Evolutionary conservation across 495 filamentous ascomycete genomes (phyloP).

Genomic region (Zalerion maritima): DNA sequence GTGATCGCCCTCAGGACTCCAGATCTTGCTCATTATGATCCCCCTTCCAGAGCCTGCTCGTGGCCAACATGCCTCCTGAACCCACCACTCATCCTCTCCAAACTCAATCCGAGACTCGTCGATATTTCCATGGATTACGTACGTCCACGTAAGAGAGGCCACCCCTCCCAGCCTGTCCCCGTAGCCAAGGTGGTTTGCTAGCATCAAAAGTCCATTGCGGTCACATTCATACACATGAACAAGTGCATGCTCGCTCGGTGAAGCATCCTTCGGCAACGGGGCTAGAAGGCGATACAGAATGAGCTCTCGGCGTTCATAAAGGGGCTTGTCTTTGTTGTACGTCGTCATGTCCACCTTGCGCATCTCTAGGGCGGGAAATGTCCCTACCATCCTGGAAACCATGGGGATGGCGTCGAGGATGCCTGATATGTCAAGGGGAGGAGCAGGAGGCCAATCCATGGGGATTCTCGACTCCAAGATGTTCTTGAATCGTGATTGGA

Average conservation of each 20-base stretch:
- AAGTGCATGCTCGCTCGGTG: conserved; percentile 49
- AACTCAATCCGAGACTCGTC: conserved; percentile 25
- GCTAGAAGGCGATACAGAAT: conserved; percentile 41
- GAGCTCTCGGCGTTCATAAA: conserved; percentile 44
- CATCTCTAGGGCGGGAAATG: conserved; percentile 45
- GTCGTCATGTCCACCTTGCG: conserved; percentile 47
- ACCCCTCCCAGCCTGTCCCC: conserved; percentile 35
- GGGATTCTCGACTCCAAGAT: conserved; percentile 19
- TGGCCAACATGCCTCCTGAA: conserved; percentile 50
- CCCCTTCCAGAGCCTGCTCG: conserved; percentile 40
- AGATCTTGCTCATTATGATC: conserved; percentile 48
- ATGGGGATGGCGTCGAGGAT: conserved; percentile 13
- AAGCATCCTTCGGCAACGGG: conserved; percentile 19
- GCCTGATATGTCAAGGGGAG: conserved; percentile 23
- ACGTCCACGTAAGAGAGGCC: conserved; percentile 45
- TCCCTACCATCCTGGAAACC: conserved; percentile 15
- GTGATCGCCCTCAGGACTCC: conserved; percentile 44
- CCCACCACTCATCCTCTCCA: conserved; percentile 38
- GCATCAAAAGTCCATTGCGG: conserved; percentile 51
- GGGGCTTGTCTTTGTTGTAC: conserved; percentile 35
- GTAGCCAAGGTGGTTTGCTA: conserved; percentile 44
- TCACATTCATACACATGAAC: conserved; percentile 55
- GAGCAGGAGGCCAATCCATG: conserved; percentile 25
- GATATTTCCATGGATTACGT: conserved; percentile 44
- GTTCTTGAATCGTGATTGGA: conserved; percentile 20